Percentiles rank a stretch among this genome's conserved stretches.
Conservation (phyloP, 345 rosid genomes). For the Linum usitatissimum region DNA sequence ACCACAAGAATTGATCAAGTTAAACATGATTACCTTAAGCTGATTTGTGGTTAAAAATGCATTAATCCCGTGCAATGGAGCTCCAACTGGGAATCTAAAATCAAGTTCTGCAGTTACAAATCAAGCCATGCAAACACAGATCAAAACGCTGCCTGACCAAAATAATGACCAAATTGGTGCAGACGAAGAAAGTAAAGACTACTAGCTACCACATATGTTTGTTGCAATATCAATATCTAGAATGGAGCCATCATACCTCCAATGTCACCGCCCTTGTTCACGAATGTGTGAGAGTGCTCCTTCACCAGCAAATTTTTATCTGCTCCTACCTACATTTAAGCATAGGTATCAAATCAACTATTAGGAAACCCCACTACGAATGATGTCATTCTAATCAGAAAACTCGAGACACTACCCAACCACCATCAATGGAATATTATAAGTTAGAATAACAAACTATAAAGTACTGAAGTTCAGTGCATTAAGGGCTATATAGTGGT, state of each 20-base stretch:
- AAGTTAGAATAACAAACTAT: neutral
- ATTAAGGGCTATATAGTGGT: neutral
- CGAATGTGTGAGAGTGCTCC: conserved; percentile 96
- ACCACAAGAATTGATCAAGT: neutral
- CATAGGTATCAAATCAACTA: conserved; percentile 13
- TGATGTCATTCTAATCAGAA: neutral
- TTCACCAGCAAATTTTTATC: conserved; percentile 82
- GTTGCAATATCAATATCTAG: conserved; percentile 9
- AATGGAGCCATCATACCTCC: conserved; percentile 46
- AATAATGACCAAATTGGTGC: neutral
- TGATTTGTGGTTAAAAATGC: conserved; percentile 86
- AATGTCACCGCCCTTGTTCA: conserved; percentile 74
- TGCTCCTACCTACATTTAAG: conserved; percentile 63
- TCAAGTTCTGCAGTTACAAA: conserved; percentile 70
- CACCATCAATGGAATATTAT: neutral
- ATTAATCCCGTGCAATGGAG: conserved; percentile 86
- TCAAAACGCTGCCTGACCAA: neutral
- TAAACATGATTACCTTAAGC: conserved; percentile 45
- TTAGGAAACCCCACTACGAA: conserved; percentile 4
- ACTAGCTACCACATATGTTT: neutral
- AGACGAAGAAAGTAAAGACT: neutral
- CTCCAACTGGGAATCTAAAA: conserved; percentile 84
- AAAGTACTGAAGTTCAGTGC: neutral
- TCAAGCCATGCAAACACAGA: conserved; percentile 11
- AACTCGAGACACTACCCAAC: neutral